phyloP scores from a whole-genome alignment of 2,329 filamentous ascomycete species.

The Neonectria punicea region DNA sequence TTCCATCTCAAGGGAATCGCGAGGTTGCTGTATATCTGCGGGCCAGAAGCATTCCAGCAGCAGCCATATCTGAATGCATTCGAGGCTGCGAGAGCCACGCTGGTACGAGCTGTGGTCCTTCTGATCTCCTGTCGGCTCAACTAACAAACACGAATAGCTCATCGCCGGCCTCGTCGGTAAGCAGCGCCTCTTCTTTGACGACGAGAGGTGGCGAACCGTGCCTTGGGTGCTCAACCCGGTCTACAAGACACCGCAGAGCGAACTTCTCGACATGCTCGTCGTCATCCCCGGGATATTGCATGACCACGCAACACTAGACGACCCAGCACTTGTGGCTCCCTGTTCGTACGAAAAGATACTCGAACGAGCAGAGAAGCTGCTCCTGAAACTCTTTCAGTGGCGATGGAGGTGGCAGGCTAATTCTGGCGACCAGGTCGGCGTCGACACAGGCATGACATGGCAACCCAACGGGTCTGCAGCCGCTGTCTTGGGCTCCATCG shows the following conservation, averaged over 20 bases:
- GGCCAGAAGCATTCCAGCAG: conserved; percentile 25
- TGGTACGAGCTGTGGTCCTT: conserved; percentile 1
- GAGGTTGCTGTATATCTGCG: conserved; percentile 14
- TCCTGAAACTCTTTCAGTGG: conserved; percentile 10
- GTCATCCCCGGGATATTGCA: conserved; percentile 21
- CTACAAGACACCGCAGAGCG: conserved; percentile 23
- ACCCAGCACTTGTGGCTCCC: not conserved
- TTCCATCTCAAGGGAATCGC: conserved; percentile 24
- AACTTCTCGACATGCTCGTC: conserved; percentile 25
- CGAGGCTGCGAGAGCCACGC: conserved; percentile 25
- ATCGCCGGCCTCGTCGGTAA: conserved; percentile 24
- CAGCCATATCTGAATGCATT: conserved; percentile 29
- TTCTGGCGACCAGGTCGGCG: conserved; percentile 10
- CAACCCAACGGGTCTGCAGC: conserved; percentile 6
- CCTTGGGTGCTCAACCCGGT: conserved; percentile 19
- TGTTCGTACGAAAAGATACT: not conserved
- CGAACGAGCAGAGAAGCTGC: conserved; percentile 7
- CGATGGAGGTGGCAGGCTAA: conserved; percentile 22
- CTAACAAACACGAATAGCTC: not conserved
- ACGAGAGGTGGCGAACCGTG: conserved; percentile 24
- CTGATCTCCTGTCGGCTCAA: not conserved
- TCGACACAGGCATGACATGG: not conserved
- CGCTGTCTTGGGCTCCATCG: not conserved
- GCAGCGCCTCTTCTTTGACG: conserved; percentile 24
- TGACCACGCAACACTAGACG: conserved; percentile 13